Evolutionary conservation across 2,329 filamentous ascomycete species (phyloP).

Genomic region (Drechmeria coniospora): DNA sequence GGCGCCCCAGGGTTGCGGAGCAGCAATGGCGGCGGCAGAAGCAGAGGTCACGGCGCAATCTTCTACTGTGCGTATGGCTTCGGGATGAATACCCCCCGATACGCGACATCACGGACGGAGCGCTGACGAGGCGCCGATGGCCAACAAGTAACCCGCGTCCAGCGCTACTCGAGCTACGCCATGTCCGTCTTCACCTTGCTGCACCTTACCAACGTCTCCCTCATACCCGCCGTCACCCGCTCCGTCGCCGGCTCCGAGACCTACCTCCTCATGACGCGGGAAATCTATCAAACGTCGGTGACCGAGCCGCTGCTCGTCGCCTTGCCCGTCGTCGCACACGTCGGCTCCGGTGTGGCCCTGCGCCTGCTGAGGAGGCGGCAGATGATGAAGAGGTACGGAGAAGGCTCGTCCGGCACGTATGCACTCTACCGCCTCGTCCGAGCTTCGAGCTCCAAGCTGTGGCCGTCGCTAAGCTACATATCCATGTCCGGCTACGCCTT

Average conservation of each 20-base stretch:
- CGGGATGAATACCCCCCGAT: too few relatives aligned
- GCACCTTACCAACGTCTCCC: constrained; percentile 66
- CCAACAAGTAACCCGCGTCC: constrained; percentile 39
- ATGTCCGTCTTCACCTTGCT: constrained; percentile 62
- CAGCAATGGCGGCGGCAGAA: constrained; percentile 37
- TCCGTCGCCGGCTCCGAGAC: constrained; percentile 63
- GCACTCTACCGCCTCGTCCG: constrained; percentile 17
- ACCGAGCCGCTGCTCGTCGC: constrained; percentile 68
- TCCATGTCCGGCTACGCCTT: constrained; percentile 60
- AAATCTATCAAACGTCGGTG: constrained; percentile 75
- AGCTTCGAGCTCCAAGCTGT: constrained; percentile 26
- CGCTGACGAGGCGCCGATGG: not conserved
- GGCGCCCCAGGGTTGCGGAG: constrained; percentile 38
- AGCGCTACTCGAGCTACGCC: constrained; percentile 80
- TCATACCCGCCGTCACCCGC: constrained; percentile 61
- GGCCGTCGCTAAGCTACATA: constrained; percentile 58
- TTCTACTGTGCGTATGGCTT: constrained; percentile 50
- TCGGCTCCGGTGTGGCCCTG: constrained; percentile 61
- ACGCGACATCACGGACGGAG: too few relatives aligned
- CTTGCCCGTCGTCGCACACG: constrained; percentile 58
- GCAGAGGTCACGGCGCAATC: constrained; percentile 46
- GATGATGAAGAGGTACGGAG: constrained; percentile 61
- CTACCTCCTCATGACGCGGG: constrained; percentile 79
- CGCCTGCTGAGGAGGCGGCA: constrained; percentile 60
- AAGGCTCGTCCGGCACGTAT: constrained; percentile 40